A percentile compares a stretch with the other conserved stretches of the same genome.
phyloP scores from a whole-genome alignment of 2,329 filamentous ascomycete species.

The Fusarium agapanthi region DNA sequence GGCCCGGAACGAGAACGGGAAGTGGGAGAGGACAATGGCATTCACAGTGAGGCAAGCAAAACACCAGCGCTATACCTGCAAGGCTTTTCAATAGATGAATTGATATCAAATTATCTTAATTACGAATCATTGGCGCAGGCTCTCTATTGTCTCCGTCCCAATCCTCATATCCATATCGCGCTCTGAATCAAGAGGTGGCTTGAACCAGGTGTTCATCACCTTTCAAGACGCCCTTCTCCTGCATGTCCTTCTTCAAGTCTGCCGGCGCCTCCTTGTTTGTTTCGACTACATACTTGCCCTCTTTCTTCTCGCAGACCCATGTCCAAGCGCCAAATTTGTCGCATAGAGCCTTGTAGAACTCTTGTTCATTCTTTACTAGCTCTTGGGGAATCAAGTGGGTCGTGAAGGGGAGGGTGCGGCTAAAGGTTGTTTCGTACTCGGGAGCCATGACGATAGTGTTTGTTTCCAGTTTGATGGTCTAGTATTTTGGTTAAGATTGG shows the following conservation, averaged over 20 bases:
- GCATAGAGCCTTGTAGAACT: not conserved
- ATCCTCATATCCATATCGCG: too few species aligned
- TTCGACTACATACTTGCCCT: not conserved
- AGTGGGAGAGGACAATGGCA: not conserved
- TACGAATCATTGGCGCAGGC: not conserved
- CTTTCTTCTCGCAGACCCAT: not conserved
- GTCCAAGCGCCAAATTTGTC: not conserved
- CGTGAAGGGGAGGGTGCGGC: not conserved
- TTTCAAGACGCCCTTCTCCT: not conserved
- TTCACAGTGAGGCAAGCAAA: not conserved
- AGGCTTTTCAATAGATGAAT: not conserved
- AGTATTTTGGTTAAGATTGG: not conserved
- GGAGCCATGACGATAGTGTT: not conserved
- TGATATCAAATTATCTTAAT: fast-evolving
- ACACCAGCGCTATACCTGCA: fast-evolving
- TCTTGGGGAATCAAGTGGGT: not conserved
- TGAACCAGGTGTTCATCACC: not conserved
- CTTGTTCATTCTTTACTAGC: not conserved
- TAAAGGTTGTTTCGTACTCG: not conserved
- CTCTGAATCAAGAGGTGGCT: not conserved
- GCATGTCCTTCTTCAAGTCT: not conserved
- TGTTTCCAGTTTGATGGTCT: not conserved
- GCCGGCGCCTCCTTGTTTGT: not conserved
- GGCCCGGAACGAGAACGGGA: not conserved
- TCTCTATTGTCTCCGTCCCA: not conserved